Base-by-base conservation (phyloP, 345 rosid species). In the Gossypium rotundifolium region DNA sequence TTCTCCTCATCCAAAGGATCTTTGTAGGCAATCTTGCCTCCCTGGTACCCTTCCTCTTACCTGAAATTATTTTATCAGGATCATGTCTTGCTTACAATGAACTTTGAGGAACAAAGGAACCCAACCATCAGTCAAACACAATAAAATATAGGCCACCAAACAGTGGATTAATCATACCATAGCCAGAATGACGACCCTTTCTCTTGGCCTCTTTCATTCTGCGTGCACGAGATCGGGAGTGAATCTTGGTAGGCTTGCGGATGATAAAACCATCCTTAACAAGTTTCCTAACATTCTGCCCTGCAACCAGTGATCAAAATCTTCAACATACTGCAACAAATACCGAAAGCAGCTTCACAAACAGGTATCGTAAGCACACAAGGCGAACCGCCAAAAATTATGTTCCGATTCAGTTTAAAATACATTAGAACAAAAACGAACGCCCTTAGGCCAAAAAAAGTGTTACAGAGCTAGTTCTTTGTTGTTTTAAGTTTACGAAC, bases 1-100 rank as follows among this genome's bases (percentile, higher is more conserved):
- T 81, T 76, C 93, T 87, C 63, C 86, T 82, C 96, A 91, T 91
- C 90, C 93, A 91, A 2, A 91, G 89, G 51, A 85, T 17, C 73
- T 91, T 91, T 3, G 93, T 87, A 18, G 96, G 96, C 77, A 87
- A 81, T 85, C 96, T 86, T 48, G 91, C 91, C 84, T 91, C 96
- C 74, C 93, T 83, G 54, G 90, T 91, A 74, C 96, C 96, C 83
- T 83, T 91, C 44, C 91, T 81, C 87, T 90, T 88, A 85, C 93
- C 95, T 90, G 44, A 62, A 76, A 75, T 38, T 3, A 59, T 25
- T 18, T 14, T 4, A 60, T 8, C 48, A 65, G 20, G 23, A 57
- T 12, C 3, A 33, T 16, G 17, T 2, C 38, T 11, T 9, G 23
- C 4, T 9, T 9, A 22, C 51, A 52, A 22, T 25, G 5, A 7